Percentiles rank a stretch among this genome's conserved stretches.
These are phyloP conservation scores for Protoeuglena noctilucae DNA, from an alignment of 139 green algal genomes.

Conservation along the genomic window DNA sequence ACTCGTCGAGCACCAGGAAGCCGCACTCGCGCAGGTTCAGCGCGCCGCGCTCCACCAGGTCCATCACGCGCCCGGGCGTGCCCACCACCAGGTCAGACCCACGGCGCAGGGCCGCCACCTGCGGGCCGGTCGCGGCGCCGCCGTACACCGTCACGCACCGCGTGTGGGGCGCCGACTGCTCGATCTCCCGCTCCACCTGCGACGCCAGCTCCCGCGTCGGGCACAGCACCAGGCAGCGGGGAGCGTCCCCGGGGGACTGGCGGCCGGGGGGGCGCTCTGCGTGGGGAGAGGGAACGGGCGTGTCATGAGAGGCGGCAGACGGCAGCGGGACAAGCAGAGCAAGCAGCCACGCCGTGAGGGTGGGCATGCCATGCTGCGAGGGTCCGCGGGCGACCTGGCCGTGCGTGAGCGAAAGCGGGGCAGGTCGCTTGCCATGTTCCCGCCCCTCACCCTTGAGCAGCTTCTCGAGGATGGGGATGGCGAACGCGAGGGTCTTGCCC, in stretches of 20 bases:
- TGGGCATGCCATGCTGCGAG: too few species aligned
- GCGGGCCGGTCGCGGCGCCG: slow-evolving; percentile 42
- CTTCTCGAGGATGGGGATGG: slow-evolving; percentile 85
- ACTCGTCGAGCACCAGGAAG: slow-evolving; percentile 90
- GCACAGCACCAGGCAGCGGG: slow-evolving; percentile 73
- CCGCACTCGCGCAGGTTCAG: slow-evolving; percentile 61
- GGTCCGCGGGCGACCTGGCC: background rate
- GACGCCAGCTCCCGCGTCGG: slow-evolving; percentile 97
- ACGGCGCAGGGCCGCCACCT: slow-evolving; percentile 43
- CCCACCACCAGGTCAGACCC: slow-evolving; percentile 90
- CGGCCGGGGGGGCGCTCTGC: slow-evolving; percentile 12
- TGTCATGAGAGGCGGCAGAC: too few species aligned
- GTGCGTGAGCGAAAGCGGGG: background rate
- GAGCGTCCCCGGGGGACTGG: slow-evolving; percentile 20
- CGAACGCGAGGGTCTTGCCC: slow-evolving; percentile 97
- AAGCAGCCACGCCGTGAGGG: too few species aligned
- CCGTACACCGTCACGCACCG: slow-evolving; percentile 73
- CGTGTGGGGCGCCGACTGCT: slow-evolving; percentile 40
- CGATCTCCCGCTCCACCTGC: slow-evolving; percentile 85
- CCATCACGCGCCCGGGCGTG: slow-evolving; percentile 89
- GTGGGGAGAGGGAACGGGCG: too few species aligned
- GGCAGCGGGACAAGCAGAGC: too few species aligned
- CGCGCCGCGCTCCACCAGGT: slow-evolving; percentile 68
- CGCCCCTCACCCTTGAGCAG: slow-evolving; percentile 33
- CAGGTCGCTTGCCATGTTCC: background rate